These are phyloP conservation scores for Sporothrix curviconia DNA, from an alignment of 2,329 filamentous ascomycete species.

Conservation along the genomic window DNA sequence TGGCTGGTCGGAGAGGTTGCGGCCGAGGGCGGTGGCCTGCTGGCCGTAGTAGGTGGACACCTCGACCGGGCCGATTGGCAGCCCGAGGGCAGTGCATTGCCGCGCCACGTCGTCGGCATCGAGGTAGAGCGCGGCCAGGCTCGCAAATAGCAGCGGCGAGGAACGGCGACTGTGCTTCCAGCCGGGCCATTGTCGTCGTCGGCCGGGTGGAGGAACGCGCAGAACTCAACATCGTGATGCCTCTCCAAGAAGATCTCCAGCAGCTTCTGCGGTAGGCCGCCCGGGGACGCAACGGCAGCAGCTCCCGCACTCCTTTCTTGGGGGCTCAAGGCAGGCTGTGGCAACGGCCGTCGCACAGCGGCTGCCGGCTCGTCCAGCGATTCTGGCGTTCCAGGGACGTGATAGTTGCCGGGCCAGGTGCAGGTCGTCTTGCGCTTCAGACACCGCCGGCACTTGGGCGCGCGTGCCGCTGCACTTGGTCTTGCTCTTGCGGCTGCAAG, in stretches of 20 bases:
- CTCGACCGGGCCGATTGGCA: neutral
- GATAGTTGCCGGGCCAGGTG: neutral
- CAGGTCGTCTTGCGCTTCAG: neutral
- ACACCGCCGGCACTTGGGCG: constrained; percentile 1
- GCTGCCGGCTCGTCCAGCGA: no score
- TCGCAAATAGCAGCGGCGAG: neutral
- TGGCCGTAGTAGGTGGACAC: neutral
- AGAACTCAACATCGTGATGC: constrained; percentile 9
- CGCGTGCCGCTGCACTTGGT: neutral
- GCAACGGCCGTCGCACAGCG: no score
- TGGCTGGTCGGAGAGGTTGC: neutral
- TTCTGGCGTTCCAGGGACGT: neutral
- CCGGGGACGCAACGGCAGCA: neutral
- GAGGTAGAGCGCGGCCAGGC: neutral
- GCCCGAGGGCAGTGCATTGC: neutral
- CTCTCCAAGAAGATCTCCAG: constrained; percentile 4
- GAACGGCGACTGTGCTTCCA: neutral
- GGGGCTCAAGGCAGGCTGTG: no score
- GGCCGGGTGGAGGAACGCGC: constrained; percentile 4
- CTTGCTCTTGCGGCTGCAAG: constrained; percentile 6
- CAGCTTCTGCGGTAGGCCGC: neutral
- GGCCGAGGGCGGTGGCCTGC: neutral
- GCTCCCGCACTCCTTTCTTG: no score
- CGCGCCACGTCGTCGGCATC: neutral
- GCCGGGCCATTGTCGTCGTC: neutral